Base-by-base conservation (phyloP, 768 basidiomycete species). In the Boletales sp. region DNA sequence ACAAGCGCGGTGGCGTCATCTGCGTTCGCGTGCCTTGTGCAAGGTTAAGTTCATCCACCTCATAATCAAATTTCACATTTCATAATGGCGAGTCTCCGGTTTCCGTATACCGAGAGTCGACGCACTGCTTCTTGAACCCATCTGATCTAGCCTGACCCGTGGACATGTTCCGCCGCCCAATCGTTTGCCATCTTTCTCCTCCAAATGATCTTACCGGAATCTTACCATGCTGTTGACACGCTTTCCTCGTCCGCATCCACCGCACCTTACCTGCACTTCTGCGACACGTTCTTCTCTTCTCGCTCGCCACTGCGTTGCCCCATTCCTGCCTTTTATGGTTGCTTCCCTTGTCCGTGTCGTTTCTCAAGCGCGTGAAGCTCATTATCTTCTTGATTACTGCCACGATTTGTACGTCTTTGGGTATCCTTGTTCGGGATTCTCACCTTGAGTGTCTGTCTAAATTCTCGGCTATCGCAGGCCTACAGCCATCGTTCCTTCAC, bases 221-320 rank as follows among this genome's bases (percentile, higher is more conserved):
- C 48, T 69, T 66, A 74, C 79, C 80, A 82, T 74, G 83, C 80
- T 73, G 78, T 71, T 71, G 74, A 73, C 85, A 82, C 81, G 84
- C 78, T 73, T 72, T 64, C 56, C 55, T 58, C 53, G 45, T 43
- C 61, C 70, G 60, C 58, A 57, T 55, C 60, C 48, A 62, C 68
- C 66, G 58, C 77, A 75, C 78, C 79, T 74, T 78, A 74, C 78
- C 82, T 77, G 81, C 81, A 77, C 74, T 73, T 76, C 71, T 74
- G 72, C 69, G 78, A 76, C 82, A 83, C 79, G 82, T 83, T 82
- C 68, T 65, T 70, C 66, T 72, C 68, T 69, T 71, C 63, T 66
- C 68, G 58, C 68, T 70, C 69, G 66, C 81, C 81, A 76, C 66
- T 64, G 56, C 71, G 63, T 72, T 67, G 79, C 74, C 66, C 69